Evolutionary conservation across 2,329 filamentous ascomycete genomes (phyloP), one percentile per base, ranked within the genome.

Genomic region (Apiospora malaysiana): DNA sequence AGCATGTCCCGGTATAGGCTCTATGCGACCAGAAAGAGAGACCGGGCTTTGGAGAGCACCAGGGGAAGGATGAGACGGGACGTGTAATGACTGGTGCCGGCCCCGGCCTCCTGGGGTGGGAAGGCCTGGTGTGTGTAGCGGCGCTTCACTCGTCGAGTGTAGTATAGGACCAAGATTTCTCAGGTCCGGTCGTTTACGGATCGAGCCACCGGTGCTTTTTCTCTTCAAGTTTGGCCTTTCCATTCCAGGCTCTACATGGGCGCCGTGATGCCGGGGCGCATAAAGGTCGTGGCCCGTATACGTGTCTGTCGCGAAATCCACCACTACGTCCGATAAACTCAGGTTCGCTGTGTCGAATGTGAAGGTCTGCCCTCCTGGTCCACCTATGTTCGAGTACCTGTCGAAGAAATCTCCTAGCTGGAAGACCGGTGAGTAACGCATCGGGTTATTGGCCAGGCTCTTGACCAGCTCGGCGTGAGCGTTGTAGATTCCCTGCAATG

Each of bases 371-470:
- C 90, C 91, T 0, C 89, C 90, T 25, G 83, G 83, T 0, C 87
- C 85, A 0, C 85, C 84, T 63, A 90, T 85, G 71, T 87, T 88
- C 0, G 83, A 82, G 72, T 97, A 97, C 40, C 94, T 87, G 75
- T 96, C 93, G 75, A 96, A 95, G 80, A 97, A 97, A 78, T 96
- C 93, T 74, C 96, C 94, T 18, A 95, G 87, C 72, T 96, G 93
- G 77, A 96, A 95, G 1, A 93, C 92, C 0, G 93, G 91, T 0
- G 91, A 91, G 75, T 94, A 94, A 12, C 92, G 83, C 86, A 93
- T 91, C 0, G 90, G 87, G 73, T 89, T 93, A 69, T 86, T 90
- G 0, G 89, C 87, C 25, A 94, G 80, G 4, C 89, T 90, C 77
- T 93, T 93, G 69, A 95, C 91, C n/a, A 97, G 85, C 79, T 95